phyloP scores from a whole-genome alignment of 1,284 basidiomycete species.

The Rhodotorula sp. region DNA sequence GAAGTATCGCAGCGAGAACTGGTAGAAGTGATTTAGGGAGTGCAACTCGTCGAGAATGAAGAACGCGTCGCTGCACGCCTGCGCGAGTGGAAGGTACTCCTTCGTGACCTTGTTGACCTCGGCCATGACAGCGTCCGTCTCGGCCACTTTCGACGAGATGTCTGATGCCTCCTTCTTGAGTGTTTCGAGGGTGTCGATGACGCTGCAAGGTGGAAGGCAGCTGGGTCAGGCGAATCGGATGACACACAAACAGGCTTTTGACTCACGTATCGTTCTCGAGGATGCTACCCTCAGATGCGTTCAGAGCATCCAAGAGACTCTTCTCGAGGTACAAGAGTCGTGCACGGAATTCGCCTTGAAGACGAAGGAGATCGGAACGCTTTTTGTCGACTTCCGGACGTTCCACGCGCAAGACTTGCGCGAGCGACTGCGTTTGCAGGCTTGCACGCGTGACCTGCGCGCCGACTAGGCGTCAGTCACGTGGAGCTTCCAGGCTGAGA shows the following conservation, averaged over 20 bases:
- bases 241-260: too few species aligned
- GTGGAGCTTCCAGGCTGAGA: neutral
- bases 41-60: slow-evolving; percentile 95
- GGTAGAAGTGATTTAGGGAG: slow-evolving; percentile 95
- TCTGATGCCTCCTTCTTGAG: slow-evolving; percentile 96
- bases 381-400: slow-evolving; percentile 95
- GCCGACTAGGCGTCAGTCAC: neutral
- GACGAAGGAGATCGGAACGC: slow-evolving; percentile 96
- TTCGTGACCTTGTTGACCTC: slow-evolving; percentile 94
- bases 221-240: neutral
- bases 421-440: slow-evolving; percentile 94
- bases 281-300: slow-evolving; percentile 95
- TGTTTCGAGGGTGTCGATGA: slow-evolving; percentile 94
- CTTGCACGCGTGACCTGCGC: slow-evolving; percentile 72
- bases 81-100: slow-evolving; percentile 90
- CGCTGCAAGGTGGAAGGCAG: slow-evolving; percentile 47
- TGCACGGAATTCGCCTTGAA: slow-evolving; percentile 95
- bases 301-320: slow-evolving; percentile 88
- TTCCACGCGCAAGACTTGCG: slow-evolving; percentile 95
- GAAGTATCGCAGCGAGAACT: slow-evolving; percentile 97
- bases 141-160: slow-evolving; percentile 93
- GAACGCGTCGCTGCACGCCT: slow-evolving; percentile 95
- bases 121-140: slow-evolving; percentile 91
- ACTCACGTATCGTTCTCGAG: slow-evolving; percentile 87
- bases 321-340: slow-evolving; percentile 91